Evolutionary conservation across 768 basidiomycete species (phyloP).

Genomic region (Gelatoporia subvermispora): DNA sequence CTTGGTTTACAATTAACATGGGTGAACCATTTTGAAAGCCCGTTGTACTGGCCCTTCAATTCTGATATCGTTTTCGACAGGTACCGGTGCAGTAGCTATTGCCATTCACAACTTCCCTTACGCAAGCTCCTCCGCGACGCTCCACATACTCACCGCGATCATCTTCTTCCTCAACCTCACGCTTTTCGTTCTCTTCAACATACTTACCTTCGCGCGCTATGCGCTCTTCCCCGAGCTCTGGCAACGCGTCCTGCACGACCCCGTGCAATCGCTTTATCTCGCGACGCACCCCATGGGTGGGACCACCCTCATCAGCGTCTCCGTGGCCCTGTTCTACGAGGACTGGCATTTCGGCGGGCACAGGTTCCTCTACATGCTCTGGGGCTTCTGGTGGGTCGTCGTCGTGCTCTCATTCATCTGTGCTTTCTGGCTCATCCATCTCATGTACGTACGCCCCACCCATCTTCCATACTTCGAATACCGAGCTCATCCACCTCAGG

Average conservation of each 20-base stretch:
- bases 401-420: slow-evolving; percentile 49
- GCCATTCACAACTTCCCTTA: slow-evolving; percentile 59
- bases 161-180: slow-evolving; percentile 57
- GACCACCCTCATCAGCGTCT: slow-evolving; percentile 52
- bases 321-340: slow-evolving; percentile 39
- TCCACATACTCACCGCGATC: slow-evolving; percentile 38
- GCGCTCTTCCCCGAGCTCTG: slow-evolving; percentile 48
- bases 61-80: not conserved
- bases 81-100: slow-evolving; percentile 49
- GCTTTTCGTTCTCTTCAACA: slow-evolving; percentile 48
- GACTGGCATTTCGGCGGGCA: slow-evolving; percentile 46
- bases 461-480: not conserved
- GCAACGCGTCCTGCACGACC: slow-evolving; percentile 42
- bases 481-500: slow-evolving; percentile 30
- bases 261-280: slow-evolving; percentile 46
- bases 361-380: slow-evolving; percentile 48
- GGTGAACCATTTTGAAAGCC: slow-evolving; percentile 26
- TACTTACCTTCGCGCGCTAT: slow-evolving; percentile 46
- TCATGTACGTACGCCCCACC: slow-evolving; percentile 48
- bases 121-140: slow-evolving; percentile 33
- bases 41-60: not conserved
- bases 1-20: slow-evolving; percentile 56
- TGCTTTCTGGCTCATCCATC: slow-evolving; percentile 56
- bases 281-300: slow-evolving; percentile 54
- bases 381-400: slow-evolving; percentile 71